phyloP scores from a whole-genome alignment of 164 flowering plant genomes.

The Protea cynaroides region DNA sequence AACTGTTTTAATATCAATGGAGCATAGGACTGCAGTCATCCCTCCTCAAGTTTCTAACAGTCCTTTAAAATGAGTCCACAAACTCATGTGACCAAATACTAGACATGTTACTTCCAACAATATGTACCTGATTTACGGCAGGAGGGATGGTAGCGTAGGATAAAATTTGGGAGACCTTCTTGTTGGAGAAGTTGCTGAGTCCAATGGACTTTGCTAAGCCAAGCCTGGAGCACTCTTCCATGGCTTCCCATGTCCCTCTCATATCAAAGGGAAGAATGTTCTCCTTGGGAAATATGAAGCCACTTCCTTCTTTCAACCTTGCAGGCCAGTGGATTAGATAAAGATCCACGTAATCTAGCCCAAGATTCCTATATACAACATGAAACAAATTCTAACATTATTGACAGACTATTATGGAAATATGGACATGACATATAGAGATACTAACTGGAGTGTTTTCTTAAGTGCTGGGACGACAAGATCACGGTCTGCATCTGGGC shows the following conservation, averaged over 20 bases:
- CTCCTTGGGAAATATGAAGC: not conserved
- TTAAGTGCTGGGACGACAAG: slow-evolving; percentile 31
- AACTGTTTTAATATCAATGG: no score
- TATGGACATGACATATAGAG: not conserved
- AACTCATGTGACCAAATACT: no score
- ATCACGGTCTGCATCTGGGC: slow-evolving; percentile 17
- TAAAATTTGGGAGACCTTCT: slow-evolving; percentile 11
- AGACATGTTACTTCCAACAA: no score
- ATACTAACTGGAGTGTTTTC: slow-evolving; percentile 21
- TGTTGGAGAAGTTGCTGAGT: slow-evolving; percentile 21
- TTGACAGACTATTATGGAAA: no score
- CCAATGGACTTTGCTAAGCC: slow-evolving; percentile 31
- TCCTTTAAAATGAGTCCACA: no score
- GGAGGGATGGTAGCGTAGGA: slow-evolving; percentile 4
- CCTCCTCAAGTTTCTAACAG: no score
- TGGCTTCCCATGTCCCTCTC: slow-evolving; percentile 25
- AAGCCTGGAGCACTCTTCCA: slow-evolving; percentile 26
- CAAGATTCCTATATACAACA: slow-evolving; percentile 14
- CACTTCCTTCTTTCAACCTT: slow-evolving; percentile 13
- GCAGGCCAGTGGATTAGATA: slow-evolving; percentile 26
- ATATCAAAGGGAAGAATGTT: slow-evolving; percentile 18
- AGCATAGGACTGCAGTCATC: no score
- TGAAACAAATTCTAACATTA: not conserved
- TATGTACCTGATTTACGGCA: no score
- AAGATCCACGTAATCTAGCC: slow-evolving; percentile 25